A percentile compares a stretch with the other conserved stretches of the same genome.
These are phyloP conservation scores for Xylaria sp. DNA, from an alignment of 2,329 filamentous ascomycete genomes.

Conservation along the genomic window DNA sequence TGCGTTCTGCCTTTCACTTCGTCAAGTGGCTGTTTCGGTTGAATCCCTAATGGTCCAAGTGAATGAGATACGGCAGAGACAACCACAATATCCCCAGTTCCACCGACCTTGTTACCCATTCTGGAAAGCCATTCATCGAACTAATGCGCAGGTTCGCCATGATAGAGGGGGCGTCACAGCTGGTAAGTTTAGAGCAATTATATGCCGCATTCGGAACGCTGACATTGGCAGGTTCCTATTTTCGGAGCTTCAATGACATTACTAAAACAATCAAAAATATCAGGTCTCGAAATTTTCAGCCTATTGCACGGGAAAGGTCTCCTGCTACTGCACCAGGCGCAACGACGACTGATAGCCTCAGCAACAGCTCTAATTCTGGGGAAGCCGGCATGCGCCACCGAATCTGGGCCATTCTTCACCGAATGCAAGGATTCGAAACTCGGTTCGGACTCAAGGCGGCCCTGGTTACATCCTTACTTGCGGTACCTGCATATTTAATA, in stretches of 20 bases:
- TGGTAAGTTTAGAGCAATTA: slow-evolving; percentile 50
- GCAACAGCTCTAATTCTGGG: slow-evolving; percentile 50
- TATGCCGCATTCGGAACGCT: slow-evolving; percentile 14
- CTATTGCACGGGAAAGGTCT: slow-evolving; percentile 45
- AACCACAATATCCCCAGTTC: slow-evolving; percentile 54
- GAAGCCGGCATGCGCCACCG: slow-evolving; percentile 57
- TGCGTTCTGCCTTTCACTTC: slow-evolving; percentile 65
- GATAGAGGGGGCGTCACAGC: slow-evolving; percentile 69
- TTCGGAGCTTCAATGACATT: slow-evolving; percentile 59
- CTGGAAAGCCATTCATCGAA: slow-evolving; percentile 63
- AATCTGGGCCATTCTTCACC: slow-evolving; percentile 62
- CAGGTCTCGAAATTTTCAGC: slow-evolving; percentile 53
- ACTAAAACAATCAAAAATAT: slow-evolving; percentile 57
- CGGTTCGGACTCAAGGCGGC: slow-evolving; percentile 68
- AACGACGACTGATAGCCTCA: slow-evolving; percentile 54
- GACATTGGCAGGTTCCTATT: slow-evolving; percentile 52
- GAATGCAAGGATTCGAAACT: slow-evolving; percentile 67
- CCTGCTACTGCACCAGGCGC: slow-evolving; percentile 54
- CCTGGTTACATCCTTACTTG: slow-evolving; percentile 61
- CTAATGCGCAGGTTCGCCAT: slow-evolving; percentile 67
- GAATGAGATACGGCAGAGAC: slow-evolving; percentile 58
- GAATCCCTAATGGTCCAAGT: slow-evolving; percentile 61
- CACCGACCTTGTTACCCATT: slow-evolving; percentile 65
- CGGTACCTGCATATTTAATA: slow-evolving; percentile 64
- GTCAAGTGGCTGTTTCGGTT: slow-evolving; percentile 62